Evolutionary conservation across 2,329 filamentous ascomycete species (phyloP).

Genomic region (Trichoderma pleuroti): DNA sequence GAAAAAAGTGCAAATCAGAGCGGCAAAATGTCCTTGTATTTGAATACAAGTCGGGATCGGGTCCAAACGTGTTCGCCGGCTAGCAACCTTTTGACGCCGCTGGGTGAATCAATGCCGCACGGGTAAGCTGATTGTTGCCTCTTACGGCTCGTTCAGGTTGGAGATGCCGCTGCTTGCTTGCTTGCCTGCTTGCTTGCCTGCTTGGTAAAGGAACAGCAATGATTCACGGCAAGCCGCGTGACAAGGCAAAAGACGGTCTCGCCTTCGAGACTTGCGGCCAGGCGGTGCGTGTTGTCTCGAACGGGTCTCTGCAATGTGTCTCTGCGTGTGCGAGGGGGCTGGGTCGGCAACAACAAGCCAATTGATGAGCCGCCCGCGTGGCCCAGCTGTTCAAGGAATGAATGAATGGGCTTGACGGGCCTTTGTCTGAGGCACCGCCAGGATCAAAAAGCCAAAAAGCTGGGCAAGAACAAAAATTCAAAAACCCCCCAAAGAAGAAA

Average conservation of each 20-base stretch:
- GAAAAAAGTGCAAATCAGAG: not conserved
- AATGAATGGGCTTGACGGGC: not conserved
- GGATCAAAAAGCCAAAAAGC: not conserved
- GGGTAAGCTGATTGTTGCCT: not conserved
- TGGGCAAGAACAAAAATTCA: not conserved
- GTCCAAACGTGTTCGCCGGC: not conserved
- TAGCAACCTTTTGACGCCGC: not conserved
- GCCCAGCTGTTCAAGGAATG: conserved; percentile 8
- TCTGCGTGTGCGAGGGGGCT: conserved; percentile 5
- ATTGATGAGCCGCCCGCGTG: not conserved
- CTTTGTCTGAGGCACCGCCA: not conserved
- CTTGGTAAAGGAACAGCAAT: not conserved
- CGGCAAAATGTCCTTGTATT: not conserved
- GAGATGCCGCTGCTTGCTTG: not conserved
- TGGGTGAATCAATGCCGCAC: not conserved
- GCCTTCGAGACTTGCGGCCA: conserved; percentile 1
- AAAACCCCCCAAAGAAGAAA: too few relatives aligned
- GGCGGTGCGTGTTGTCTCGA: conserved; percentile 12
- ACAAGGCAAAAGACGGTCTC: not conserved
- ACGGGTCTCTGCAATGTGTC: not conserved
- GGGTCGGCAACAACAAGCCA: not conserved
- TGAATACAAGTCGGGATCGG: not conserved
- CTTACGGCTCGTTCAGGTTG: not conserved
- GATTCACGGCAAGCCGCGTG: conserved; percentile 1
- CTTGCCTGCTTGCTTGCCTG: not conserved